phyloP scores from a whole-genome alignment of 148 eudicot species.

The Chenopodium formosanum region DNA sequence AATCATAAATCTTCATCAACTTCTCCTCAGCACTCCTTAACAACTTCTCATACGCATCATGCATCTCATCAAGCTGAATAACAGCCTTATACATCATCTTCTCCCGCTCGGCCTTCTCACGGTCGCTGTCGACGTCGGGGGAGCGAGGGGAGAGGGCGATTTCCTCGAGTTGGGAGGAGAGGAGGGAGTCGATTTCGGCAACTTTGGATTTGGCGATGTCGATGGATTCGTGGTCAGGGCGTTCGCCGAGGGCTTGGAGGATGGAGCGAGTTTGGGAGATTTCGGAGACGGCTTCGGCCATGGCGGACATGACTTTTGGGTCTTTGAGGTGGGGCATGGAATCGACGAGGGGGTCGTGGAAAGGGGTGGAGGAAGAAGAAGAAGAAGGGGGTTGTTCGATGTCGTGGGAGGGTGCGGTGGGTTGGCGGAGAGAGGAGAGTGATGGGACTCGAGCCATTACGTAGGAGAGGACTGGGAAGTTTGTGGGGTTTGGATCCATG shows the following conservation, averaged over 20 bases:
- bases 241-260: slow-evolving; percentile 53
- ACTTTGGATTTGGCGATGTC: slow-evolving; percentile 56
- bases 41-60: slow-evolving; percentile 56
- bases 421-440: slow-evolving; percentile 27
- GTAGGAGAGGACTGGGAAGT: slow-evolving; percentile 75
- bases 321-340: slow-evolving; percentile 71
- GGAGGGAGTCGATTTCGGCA: slow-evolving; percentile 38
- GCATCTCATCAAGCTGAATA: slow-evolving; percentile 63
- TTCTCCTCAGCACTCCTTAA: slow-evolving; percentile 48
- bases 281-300: slow-evolving; percentile 67
- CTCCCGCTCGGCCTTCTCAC: slow-evolving; percentile 48
- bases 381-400: slow-evolving; percentile 52
- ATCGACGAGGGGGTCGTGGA: slow-evolving; percentile 53
- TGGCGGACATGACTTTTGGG: slow-evolving; percentile 55
- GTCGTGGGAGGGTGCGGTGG: slow-evolving; percentile 46
- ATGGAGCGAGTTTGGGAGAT: slow-evolving; percentile 64
- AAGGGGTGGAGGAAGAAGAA: slow-evolving; percentile 18
- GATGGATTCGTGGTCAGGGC: slow-evolving; percentile 81
- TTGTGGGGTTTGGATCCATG: slow-evolving; percentile 72
- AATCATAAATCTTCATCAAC: slow-evolving; percentile 56
- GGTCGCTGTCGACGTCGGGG: slow-evolving; percentile 23
- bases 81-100: slow-evolving; percentile 53
- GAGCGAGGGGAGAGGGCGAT: slow-evolving; percentile 35
- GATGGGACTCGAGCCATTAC: slow-evolving; percentile 68
- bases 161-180: slow-evolving; percentile 42